Conservation (phyloP, 2,329 filamentous ascomycete species). For the Claviceps arundinis region DNA sequence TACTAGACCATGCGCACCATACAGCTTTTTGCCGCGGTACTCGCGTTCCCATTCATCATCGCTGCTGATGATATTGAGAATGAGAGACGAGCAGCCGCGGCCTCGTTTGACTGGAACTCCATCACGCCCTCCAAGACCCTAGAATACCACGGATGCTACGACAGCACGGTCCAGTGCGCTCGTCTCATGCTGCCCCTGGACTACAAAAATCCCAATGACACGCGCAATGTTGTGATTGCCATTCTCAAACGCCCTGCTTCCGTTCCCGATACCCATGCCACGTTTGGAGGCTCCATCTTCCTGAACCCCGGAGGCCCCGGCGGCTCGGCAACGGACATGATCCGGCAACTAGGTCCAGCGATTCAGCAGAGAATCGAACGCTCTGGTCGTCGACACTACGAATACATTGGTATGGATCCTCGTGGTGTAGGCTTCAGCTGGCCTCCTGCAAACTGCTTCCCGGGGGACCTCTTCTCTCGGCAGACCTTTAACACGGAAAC, state of each 20-base stretch:
- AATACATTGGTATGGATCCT: slow-evolving; percentile 28
- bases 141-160: slow-evolving; percentile 20
- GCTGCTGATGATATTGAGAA: neutral
- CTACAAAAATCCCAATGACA: slow-evolving; percentile 18
- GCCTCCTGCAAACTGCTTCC: slow-evolving; percentile 6
- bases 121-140: slow-evolving; percentile 9
- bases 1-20: neutral
- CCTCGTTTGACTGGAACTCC: slow-evolving; percentile 7
- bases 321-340: slow-evolving; percentile 18
- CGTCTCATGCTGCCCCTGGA: slow-evolving; percentile 28
- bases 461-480: slow-evolving; percentile 10
- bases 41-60: neutral
- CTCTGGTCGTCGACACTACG: slow-evolving; percentile 16
- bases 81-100: neutral
- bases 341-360: slow-evolving; percentile 11
- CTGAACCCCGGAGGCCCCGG: slow-evolving; percentile 28
- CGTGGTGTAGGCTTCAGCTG: slow-evolving; percentile 17
- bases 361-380: slow-evolving; percentile 18
- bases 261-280: slow-evolving; percentile 20
- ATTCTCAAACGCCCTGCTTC: slow-evolving; percentile 25
- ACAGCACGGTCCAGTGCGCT: slow-evolving; percentile 22
- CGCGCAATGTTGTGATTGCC: slow-evolving; percentile 19
- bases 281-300: slow-evolving; percentile 24
- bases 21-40: neutral
- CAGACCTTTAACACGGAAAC: neutral